Conservation (phyloP, 148 eudicot species). For the Pouteria glomerata region DNA sequence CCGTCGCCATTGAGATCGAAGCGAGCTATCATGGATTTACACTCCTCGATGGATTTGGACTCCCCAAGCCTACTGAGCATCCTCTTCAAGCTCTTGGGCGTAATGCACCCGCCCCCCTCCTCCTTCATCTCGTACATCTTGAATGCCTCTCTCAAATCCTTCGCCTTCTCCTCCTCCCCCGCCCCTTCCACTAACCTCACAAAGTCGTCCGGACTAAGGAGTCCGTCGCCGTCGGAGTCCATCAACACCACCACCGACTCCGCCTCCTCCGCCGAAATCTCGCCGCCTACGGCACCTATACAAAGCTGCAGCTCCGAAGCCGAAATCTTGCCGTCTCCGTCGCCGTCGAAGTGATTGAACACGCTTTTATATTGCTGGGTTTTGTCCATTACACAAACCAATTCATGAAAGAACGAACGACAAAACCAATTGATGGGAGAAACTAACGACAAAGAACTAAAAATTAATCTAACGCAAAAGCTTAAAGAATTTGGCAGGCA, state of each 20-base stretch:
- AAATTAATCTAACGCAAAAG: too few relatives aligned
- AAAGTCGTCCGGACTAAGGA: constrained; percentile 34
- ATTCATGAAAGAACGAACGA: too few relatives aligned
- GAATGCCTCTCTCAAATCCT: constrained; percentile 33
- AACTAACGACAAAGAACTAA: too few relatives aligned
- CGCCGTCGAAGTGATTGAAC: constrained; percentile 32
- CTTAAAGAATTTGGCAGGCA: too few relatives aligned
- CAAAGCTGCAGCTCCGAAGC: constrained; percentile 37
- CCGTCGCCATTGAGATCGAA: constrained; percentile 32
- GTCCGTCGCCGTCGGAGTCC: constrained; percentile 47
- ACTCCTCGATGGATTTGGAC: constrained; percentile 15
- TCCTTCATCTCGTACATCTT: constrained; percentile 26
- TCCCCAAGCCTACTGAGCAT: constrained; percentile 31
- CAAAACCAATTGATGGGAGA: too few relatives aligned
- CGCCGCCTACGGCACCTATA: constrained; percentile 11
- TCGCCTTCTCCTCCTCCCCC: constrained; percentile 23
- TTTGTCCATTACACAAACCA: constrained; percentile 13
- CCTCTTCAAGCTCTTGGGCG: constrained; percentile 30
- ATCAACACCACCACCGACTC: constrained; percentile 28
- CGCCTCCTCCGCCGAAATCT: constrained; percentile 28
- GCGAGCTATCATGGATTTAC: constrained; percentile 22
- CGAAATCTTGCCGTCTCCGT: constrained; percentile 43
- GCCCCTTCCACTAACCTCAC: constrained; percentile 31
- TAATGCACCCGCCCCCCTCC: constrained; percentile 15
- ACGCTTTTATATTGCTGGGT: constrained; percentile 23